These are phyloP conservation scores for Knoxia roxburghii DNA, from an alignment of 257 asterid genomes.

Conservation along the genomic window DNA sequence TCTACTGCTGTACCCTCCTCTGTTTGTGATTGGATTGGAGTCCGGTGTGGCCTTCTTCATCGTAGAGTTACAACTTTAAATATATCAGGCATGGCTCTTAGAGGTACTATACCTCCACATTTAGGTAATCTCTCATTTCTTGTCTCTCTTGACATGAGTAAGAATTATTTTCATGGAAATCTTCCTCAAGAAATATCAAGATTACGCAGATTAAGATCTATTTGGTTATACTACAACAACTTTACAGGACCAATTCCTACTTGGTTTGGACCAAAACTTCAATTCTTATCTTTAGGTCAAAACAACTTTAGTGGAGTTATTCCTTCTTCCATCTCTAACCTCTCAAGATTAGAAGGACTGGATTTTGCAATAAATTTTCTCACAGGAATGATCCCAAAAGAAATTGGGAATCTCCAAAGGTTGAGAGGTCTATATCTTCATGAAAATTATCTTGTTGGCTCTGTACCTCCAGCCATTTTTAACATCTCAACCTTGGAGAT, in stretches of 20 bases:
- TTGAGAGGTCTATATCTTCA: neutral
- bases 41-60: neutral
- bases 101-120: neutral
- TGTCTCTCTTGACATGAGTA: conserved; percentile 16
- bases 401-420: neutral
- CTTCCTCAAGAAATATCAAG: conserved; percentile 5
- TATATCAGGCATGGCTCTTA: neutral
- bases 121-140: conserved; percentile 19
- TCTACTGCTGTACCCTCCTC: neutral
- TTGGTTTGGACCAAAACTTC: neutral
- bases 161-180: conserved; percentile 23
- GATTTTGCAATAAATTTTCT: neutral
- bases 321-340: neutral
- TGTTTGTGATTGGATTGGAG: conserved; percentile 10
- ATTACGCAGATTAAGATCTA: conserved; percentile 3
- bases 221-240: conserved; percentile 3
- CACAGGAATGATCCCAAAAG: neutral
- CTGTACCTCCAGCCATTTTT: neutral
- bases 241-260: conserved; percentile 6
- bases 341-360: neutral
- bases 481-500: neutral
- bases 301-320: neutral
- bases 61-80: neutral
- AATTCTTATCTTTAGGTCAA: neutral
- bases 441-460: neutral